These are phyloP conservation scores for Exophiala mesophila DNA, from an alignment of 2,329 filamentous ascomycete species.

Conservation along the genomic window DNA sequence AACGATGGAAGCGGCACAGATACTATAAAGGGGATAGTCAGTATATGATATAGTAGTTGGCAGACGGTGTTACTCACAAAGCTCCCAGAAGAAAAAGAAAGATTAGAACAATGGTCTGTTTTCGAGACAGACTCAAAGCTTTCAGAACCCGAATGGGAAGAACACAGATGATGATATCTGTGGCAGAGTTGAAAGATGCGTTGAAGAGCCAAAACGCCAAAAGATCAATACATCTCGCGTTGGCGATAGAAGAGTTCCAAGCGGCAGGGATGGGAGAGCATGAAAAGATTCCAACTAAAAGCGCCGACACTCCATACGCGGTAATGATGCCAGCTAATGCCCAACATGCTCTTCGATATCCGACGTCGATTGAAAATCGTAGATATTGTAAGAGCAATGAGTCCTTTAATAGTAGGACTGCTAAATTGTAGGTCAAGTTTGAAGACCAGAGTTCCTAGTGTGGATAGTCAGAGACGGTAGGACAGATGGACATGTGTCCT, in stretches of 20 bases:
- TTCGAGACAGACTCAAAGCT: conserved; percentile 27
- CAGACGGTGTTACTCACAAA: too few relatives aligned
- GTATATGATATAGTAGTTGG: too few relatives aligned
- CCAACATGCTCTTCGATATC: conserved; percentile 14
- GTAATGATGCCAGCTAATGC: conserved; percentile 13
- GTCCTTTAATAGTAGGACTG: conserved; percentile 13
- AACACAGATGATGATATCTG: conserved; percentile 33
- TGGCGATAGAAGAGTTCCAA: conserved; percentile 7
- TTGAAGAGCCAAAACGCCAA: conserved; percentile 29
- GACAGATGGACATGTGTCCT: too few relatives aligned
- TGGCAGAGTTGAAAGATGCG: conserved; percentile 35
- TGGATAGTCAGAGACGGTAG: too few relatives aligned
- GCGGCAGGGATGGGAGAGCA: conserved; percentile 12
- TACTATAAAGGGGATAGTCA: too few relatives aligned
- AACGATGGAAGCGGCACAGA: conserved; percentile 16
- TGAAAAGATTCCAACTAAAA: conserved; percentile 14
- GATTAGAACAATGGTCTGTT: conserved; percentile 20
- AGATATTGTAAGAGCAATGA: conserved; percentile 15
- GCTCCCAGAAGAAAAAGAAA: conserved; percentile 27
- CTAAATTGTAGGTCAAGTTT: conserved; percentile 12
- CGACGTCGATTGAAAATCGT: conserved; percentile 12
- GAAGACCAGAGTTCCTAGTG: conserved; percentile 13
- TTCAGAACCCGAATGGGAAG: conserved; percentile 35
- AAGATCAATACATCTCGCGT: conserved; percentile 27
- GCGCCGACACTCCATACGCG: conserved; percentile 8